Base-by-base conservation (phyloP, 208 protist species). In the Leishmania tropica region DNA sequence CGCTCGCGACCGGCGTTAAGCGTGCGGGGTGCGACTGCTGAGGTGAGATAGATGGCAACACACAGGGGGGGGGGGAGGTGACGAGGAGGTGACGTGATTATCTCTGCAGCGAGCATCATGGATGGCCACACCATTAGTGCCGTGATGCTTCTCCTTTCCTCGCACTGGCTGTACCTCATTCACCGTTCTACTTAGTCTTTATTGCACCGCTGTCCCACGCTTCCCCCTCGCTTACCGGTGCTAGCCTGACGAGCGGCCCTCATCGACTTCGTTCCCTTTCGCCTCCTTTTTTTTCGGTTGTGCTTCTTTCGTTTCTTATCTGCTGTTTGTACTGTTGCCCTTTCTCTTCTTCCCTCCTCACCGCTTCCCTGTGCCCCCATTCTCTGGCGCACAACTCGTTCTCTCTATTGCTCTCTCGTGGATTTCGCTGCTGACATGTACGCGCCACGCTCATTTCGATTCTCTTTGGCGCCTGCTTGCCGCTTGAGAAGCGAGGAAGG, bases 1-100 rank as follows among this genome's bases (percentile, higher is more conserved):
- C 48, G 87, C 85, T 35, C 92, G 95, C n/a, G 92, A 96, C 81
- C 90, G 93, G 42, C 92, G 95, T 71, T 97, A 94, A 96, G 74
- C 21, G 40, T 54, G 13, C 47, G 56, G 31, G 56, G 37, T 62
- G 24, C 75, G 35, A 37, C 28, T 53, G 37, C 68, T 37, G 68
- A 31, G 28, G 31, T 28, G 42, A 15, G 7, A 15, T 31, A 74
- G 68, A 53, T 53, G 45, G 28, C 10, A 42, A 40, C 19, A 40
- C 19, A 40, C n/a, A n/a, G n/a, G n/a, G 37, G 58, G 24, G n/a
- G 35, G 51, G 31, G 74, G 24, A 40, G 21, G 31, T 79, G 60
- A 5, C 31, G n/a, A 28, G 35, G 24, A 8, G 17, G 31, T 35
- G 68, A 54, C 28, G 28, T 51, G 11, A 53, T 35, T 15, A 37